A percentile compares a stretch with the other conserved stretches of the same genome.
phyloP scores from a whole-genome alignment of 768 basidiomycete species.

The Phlebiopsis flavidoalba region DNA sequence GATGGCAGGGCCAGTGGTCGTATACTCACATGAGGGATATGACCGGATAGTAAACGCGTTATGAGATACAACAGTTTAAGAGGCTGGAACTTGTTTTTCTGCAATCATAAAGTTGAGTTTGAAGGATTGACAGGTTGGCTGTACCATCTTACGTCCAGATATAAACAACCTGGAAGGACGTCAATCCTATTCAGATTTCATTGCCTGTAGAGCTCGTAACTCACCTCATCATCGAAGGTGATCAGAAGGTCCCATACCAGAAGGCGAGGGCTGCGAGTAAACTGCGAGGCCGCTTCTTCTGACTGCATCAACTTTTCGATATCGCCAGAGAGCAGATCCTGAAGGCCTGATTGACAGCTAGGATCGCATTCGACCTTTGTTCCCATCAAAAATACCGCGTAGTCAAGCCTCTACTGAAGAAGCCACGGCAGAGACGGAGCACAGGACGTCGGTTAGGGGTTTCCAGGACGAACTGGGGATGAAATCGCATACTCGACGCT shows the following conservation, averaged over 20 bases:
- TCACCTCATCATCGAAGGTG: constrained; percentile 12
- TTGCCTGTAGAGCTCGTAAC: background rate
- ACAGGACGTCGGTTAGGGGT: background rate
- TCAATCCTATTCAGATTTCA: background rate
- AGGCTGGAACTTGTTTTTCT: constrained; percentile 13
- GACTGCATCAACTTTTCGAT: constrained; percentile 10
- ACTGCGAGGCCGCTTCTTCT: constrained; percentile 3
- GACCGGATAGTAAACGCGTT: constrained; percentile 12
- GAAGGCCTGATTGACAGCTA: constrained; percentile 1
- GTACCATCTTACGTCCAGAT: background rate
- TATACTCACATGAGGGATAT: constrained; percentile 11
- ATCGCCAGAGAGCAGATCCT: constrained; percentile 1
- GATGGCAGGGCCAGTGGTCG: background rate
- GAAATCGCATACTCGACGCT: background rate
- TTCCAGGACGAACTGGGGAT: background rate
- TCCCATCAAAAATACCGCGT: background rate
- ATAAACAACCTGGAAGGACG: background rate
- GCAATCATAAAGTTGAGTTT: background rate
- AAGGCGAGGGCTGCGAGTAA: constrained; percentile 10
- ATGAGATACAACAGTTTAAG: constrained; percentile 10
- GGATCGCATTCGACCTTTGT: background rate
- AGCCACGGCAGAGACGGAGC: background rate
- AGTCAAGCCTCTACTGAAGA: background rate
- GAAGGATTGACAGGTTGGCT: background rate
- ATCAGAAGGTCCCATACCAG: constrained; percentile 11